Evolutionary conservation across 495 filamentous ascomycete genomes (phyloP).

Genomic region (Parmelia sp.): DNA sequence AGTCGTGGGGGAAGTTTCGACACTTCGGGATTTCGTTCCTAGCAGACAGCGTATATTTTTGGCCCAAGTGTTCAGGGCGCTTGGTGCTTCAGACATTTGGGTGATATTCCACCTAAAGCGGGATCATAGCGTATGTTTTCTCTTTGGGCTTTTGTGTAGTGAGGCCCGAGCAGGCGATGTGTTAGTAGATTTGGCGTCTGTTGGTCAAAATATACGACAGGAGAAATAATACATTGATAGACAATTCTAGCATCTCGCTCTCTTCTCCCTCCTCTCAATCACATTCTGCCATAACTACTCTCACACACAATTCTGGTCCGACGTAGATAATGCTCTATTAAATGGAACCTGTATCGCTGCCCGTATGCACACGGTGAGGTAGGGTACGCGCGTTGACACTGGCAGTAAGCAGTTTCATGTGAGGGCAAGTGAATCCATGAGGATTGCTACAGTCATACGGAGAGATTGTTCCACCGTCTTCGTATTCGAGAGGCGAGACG

Average conservation of each 20-base stretch:
- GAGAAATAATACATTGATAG: too few relatives aligned
- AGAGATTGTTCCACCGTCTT: background rate
- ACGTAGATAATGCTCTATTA: background rate
- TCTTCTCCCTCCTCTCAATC: too few relatives aligned
- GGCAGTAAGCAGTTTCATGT: background rate
- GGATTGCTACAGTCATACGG: background rate
- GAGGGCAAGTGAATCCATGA: background rate
- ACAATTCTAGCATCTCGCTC: too few relatives aligned
- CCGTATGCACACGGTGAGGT: background rate
- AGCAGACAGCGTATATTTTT: background rate
- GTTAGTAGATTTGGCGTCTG: too few relatives aligned
- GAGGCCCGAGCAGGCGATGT: too few relatives aligned
- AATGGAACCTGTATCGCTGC: background rate
- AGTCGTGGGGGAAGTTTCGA: background rate
- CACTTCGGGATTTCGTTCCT: slow-evolving; percentile 1
- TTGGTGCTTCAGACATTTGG: background rate
- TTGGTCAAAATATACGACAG: too few relatives aligned
- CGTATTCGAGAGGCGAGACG: background rate
- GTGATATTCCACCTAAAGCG: too few relatives aligned
- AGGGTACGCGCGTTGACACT: background rate
- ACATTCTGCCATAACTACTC: too few relatives aligned
- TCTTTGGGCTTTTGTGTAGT: too few relatives aligned
- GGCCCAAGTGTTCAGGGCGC: too few relatives aligned
- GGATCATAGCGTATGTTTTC: too few relatives aligned
- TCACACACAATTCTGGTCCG: too few relatives aligned